Percentiles rank a stretch among this genome's conserved stretches.
Evolutionary conservation across 2,329 filamentous ascomycete genomes (phyloP).

Genomic region (Emericellopsis cladophorae): DNA sequence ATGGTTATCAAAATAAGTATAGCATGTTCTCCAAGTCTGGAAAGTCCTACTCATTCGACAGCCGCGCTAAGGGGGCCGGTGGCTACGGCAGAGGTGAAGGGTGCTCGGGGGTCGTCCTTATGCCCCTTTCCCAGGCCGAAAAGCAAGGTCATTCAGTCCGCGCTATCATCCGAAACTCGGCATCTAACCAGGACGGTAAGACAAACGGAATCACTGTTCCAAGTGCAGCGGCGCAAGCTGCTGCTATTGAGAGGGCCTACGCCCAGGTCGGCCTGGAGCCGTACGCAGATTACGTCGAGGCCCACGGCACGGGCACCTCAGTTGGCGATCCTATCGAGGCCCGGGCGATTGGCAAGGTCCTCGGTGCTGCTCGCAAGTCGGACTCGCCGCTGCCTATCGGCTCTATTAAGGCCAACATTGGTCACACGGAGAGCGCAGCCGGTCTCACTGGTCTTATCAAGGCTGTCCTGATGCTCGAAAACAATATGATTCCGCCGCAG

Average conservation of each 20-base stretch:
- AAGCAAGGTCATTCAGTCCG: slow-evolving; percentile 18
- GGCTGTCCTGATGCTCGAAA: no score
- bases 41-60: slow-evolving; percentile 4
- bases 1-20: no score
- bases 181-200: slow-evolving; percentile 23
- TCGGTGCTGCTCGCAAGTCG: no score
- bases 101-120: slow-evolving; percentile 34
- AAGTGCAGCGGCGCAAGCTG: slow-evolving; percentile 24
- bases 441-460: no score
- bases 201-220: slow-evolving; percentile 21
- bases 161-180: slow-evolving; percentile 16
- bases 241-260: slow-evolving; percentile 24
- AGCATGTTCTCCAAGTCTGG: neutral
- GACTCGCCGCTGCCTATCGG: no score
- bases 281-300: slow-evolving; percentile 24
- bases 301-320: slow-evolving; percentile 24
- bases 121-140: slow-evolving; percentile 33
- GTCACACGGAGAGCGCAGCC: no score
- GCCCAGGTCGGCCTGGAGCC: slow-evolving; percentile 20
- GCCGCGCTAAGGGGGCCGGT: slow-evolving; percentile 1
- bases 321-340: slow-evolving; percentile 27
- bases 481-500: no score
- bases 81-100: slow-evolving; percentile 24
- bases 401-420: no score
- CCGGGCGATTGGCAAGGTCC: slow-evolving; percentile 14